Conservation (phyloP, 1,284 basidiomycete genomes). For the Chondrostereum purpureum region DNA sequence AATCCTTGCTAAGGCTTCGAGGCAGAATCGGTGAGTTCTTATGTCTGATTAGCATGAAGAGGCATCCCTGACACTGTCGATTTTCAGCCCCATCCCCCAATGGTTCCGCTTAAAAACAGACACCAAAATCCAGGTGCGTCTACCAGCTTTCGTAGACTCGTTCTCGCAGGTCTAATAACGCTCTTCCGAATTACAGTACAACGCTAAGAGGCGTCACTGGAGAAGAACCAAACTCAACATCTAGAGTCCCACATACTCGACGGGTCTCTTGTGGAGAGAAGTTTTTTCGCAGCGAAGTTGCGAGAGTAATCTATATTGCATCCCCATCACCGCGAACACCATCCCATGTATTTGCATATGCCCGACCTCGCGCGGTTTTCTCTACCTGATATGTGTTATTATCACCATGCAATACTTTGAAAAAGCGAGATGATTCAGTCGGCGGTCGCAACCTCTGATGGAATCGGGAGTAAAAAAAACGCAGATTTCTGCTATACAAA, state of each 20-base stretch:
- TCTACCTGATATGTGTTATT: not conserved
- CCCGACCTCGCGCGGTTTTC: not conserved
- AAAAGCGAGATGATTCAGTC: too few relatives aligned
- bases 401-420: not conserved
- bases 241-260: slow-evolving; percentile 36
- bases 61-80: slow-evolving; percentile 5
- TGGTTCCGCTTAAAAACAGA: slow-evolving; percentile 99
- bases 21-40: slow-evolving; percentile 85
- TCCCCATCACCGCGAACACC: too few relatives aligned
- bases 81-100: slow-evolving; percentile 83
- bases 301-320: not conserved
- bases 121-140: slow-evolving; percentile 84
- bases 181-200: too few relatives aligned
- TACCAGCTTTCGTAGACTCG: too few relatives aligned
- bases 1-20: slow-evolving; percentile 91
- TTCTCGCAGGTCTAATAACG: too few relatives aligned
- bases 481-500: not conserved
- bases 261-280: not conserved
- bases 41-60: slow-evolving; percentile 5
- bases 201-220: slow-evolving; percentile 93
- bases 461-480: not conserved
- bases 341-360: not conserved
- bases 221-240: slow-evolving; percentile 93
- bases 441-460: too few relatives aligned
- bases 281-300: not conserved